These are phyloP conservation scores for Simmondsia chinensis DNA, from an alignment of 148 eudicot genomes.

Conservation along the genomic window DNA sequence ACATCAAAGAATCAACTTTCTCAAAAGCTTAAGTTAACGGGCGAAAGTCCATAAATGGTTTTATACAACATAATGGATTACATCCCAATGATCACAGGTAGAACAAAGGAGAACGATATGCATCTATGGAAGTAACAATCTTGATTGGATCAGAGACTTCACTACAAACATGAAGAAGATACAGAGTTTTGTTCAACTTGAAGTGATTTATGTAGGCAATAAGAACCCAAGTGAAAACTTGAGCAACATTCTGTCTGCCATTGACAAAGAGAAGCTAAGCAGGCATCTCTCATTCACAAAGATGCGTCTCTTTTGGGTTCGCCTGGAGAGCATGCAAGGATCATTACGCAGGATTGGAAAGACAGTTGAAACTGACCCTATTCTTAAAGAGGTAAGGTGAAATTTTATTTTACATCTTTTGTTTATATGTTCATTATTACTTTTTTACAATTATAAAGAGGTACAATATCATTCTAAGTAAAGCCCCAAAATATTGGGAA, in stretches of 20 bases:
- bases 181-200: slow-evolving; percentile 24
- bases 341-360: slow-evolving; percentile 21
- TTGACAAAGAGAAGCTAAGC: slow-evolving; percentile 27
- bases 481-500: no score
- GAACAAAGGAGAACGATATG: slow-evolving; percentile 44
- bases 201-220: slow-evolving; percentile 46
- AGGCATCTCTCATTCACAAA: slow-evolving; percentile 20
- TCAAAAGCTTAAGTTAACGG: no score
- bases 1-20: no score
- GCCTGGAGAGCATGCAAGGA: slow-evolving; percentile 48
- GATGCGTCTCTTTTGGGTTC: slow-evolving; percentile 43
- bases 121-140: slow-evolving; percentile 45
- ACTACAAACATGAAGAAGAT: slow-evolving; percentile 21
- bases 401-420: no score
- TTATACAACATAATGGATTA: no score
- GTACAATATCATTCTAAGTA: no score
- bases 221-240: slow-evolving; percentile 17
- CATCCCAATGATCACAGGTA: slow-evolving; percentile 29
- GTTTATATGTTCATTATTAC: no score
- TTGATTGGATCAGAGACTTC: slow-evolving; percentile 52
- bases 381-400: slow-evolving; percentile 27
- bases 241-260: slow-evolving; percentile 18
- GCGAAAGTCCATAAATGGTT: no score
- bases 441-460: no score
- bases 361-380: slow-evolving; percentile 14